phyloP scores from a whole-genome alignment of 495 filamentous ascomycete species.

The Stereocaulon alpinum region DNA sequence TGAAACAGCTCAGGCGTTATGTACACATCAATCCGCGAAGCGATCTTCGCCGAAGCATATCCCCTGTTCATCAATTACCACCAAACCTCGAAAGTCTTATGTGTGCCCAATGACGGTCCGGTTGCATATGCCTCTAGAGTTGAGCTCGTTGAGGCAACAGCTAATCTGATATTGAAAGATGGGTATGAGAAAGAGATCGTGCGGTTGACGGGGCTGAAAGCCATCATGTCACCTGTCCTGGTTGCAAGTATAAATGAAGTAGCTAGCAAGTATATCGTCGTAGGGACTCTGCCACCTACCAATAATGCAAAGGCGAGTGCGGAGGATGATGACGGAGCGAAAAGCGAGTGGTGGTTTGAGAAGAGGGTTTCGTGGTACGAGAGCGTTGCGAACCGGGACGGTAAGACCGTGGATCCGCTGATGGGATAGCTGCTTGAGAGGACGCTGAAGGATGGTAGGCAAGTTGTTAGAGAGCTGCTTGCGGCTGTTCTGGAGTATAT shows the following conservation, averaged over 20 bases:
- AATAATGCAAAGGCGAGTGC: not conserved
- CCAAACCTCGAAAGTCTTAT: not conserved
- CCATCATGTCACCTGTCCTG: not conserved
- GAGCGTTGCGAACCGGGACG: not conserved
- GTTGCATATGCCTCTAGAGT: not conserved
- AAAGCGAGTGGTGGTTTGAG: not conserved
- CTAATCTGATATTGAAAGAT: not conserved
- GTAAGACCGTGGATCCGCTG: not conserved
- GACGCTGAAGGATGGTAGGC: not conserved
- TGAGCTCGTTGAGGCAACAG: conserved; percentile 8
- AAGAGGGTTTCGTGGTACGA: conserved; percentile 3
- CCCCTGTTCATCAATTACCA: not conserved
- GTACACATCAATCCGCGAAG: not conserved
- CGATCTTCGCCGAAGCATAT: not conserved
- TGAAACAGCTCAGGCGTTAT: not conserved
- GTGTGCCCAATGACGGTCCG: not conserved
- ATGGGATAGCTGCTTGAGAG: not conserved
- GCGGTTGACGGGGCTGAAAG: not conserved
- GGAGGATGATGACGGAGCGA: not conserved
- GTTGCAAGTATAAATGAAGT: not conserved
- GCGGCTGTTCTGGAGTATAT: not conserved
- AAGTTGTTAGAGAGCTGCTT: not conserved
- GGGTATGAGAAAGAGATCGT: not conserved
- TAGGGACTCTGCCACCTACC: not conserved
- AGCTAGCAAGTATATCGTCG: not conserved